Base-by-base conservation (phyloP, 202 grass and related monocot species). In the Digitaria exilis region DNA sequence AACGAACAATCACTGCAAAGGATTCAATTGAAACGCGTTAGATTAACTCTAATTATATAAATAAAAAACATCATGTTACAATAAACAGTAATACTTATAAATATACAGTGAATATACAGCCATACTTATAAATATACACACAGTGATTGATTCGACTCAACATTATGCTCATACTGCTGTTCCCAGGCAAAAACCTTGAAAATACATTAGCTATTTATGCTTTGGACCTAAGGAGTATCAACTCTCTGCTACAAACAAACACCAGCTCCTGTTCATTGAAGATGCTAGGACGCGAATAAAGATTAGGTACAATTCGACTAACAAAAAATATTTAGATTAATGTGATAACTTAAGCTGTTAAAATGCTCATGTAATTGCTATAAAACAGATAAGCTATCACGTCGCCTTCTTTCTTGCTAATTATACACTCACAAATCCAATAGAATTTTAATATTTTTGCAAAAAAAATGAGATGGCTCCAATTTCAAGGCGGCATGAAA, bases 1-100 rank as follows among this genome's bases (percentile, higher is more conserved):
- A 89, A 84, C 25, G 87, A 92, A 85, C 91, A 92, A 86, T 94
- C 89, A 69, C 96, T 98, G 77, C 73, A 83, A 85, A 70, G 59
- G 79, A 43, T 24, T n/a, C 32, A 65, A 72, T 67, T 26, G 3
- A 70, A 77, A 61, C 13, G 18, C 24, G 45, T 84, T 61, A 80
- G 37, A 89, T 62, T 69, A 77, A 76, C 63, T 60, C 0, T 73
- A 88, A 78, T 44, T 30, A 45, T 75, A 46, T 18, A 60, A 66
- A 31, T 30, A 37, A 66, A 61, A 49, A 71, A 78, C 15, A 77
- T 69, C 26, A 76, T 63, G 41, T 52, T 45, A 41, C 2, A 46
- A 44, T 37, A 75, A 70, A 76, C 5, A 66, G 45, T 14, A 43
- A n/a, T 70, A 37, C 49, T 59, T 49, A 75, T 59, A 66, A 37